Evolutionary conservation across 495 filamentous ascomycete genomes (phyloP).

Genomic region (Xylaria nigripes): DNA sequence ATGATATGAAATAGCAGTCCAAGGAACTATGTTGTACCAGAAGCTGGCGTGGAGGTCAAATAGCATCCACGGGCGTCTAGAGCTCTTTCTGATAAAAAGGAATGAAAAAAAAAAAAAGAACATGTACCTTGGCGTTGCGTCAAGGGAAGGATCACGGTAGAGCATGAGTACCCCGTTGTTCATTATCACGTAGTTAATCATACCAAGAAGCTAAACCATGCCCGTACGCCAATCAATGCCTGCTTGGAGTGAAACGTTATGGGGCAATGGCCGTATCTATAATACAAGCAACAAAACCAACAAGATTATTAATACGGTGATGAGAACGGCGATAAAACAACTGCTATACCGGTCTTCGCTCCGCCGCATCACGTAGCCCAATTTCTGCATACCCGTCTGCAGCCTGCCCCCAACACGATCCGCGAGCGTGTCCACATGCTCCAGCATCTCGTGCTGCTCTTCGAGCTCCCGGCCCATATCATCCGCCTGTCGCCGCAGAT

Average conservation of each 20-base stretch:
- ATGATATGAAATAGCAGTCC: background rate
- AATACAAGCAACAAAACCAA: constrained; percentile 60
- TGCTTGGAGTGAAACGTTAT: constrained; percentile 1
- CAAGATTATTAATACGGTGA: constrained; percentile 75
- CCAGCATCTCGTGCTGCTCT: constrained; percentile 76
- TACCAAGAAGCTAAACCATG: constrained; percentile 10
- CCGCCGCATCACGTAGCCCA: constrained; percentile 74
- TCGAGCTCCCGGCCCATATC: constrained; percentile 93
- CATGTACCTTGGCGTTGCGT: background rate
- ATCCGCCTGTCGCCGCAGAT: constrained; percentile 78
- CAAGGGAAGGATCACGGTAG: background rate
- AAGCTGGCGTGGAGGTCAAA: constrained; percentile 8
- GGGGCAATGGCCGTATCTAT: constrained; percentile 18
- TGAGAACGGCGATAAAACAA: constrained; percentile 83
- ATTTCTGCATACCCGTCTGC: constrained; percentile 74
- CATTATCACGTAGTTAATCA: background rate
- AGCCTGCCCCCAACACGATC: constrained; percentile 83
- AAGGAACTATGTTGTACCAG: background rate
- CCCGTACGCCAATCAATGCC: constrained; percentile 2
- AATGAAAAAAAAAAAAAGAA: background rate
- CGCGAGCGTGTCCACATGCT: constrained; percentile 69
- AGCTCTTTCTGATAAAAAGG: background rate
- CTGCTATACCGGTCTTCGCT: constrained; percentile 90
- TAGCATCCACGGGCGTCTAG: constrained; percentile 1
- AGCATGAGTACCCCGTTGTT: background rate